Percentiles rank a stretch among this genome's conserved stretches.
These are phyloP conservation scores for Mycena rosella DNA, from an alignment of 768 basidiomycete species.

Conservation along the genomic window DNA sequence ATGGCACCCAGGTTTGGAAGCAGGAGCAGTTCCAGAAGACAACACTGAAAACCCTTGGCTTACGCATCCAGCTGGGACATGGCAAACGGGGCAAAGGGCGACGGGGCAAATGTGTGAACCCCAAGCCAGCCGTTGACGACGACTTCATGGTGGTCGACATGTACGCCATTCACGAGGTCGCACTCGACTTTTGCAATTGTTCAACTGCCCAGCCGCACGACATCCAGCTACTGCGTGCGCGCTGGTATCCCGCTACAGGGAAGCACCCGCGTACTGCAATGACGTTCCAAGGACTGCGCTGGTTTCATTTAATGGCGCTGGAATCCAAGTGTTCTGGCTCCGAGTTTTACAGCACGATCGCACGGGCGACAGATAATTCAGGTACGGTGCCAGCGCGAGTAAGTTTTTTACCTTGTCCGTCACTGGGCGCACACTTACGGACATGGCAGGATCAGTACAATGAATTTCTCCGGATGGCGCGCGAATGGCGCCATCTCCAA, in stretches of 20 bases:
- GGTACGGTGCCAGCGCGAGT: neutral
- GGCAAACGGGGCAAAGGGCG: neutral
- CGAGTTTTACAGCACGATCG: neutral
- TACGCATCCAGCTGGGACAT: conserved; percentile 36
- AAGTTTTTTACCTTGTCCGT: neutral
- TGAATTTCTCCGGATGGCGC: conserved; percentile 30
- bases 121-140: conserved; percentile 7
- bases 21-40: conserved; percentile 21
- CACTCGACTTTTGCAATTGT: conserved; percentile 34
- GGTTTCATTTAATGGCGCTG: neutral
- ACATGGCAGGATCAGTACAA: neutral
- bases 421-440: neutral
- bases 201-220: conserved; percentile 29
- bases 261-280: neutral
- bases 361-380: neutral
- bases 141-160: conserved; percentile 29
- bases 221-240: conserved; percentile 47
- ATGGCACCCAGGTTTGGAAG: conserved; percentile 27
- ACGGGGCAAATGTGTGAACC: neutral
- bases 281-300: neutral
- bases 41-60: conserved; percentile 33
- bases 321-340: neutral
- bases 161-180: conserved; percentile 27
- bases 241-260: conserved; percentile 47
- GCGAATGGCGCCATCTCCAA: conserved; percentile 38